Evolutionary conservation across 257 asterid genomes (phyloP), one percentile per base, ranked within the genome.

Genomic region (Solanum sitiens): DNA sequence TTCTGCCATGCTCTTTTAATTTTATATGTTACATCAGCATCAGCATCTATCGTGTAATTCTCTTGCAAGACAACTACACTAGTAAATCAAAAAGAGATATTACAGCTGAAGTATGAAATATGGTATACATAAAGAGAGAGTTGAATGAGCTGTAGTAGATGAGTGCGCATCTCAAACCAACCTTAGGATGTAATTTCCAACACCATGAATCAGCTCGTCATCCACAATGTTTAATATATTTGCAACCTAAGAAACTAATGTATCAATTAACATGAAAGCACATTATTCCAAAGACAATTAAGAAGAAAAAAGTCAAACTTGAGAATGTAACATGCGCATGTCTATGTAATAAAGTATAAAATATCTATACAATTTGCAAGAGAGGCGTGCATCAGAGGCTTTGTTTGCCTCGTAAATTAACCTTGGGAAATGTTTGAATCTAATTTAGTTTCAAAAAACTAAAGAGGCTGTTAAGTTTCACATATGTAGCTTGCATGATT

Each of bases 221-320:
- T 96, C 99, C 98, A 96, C 91, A 83, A 97, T 94, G 91, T 94
- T 94, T 86, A 97, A 93, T 87, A 95, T 90, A 92, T 98, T 95
- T 72, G 99, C 99, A 86, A 92, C 99, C 99, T 97, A 89, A 86
- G 65, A 82, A 89, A 89, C 77, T 88, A 91, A 88, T 86, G 45
- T 20, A 73, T 53, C 27, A 67, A 25, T 42, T 45, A 85, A 40
- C 82, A 85, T 25, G 75, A 85, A 67, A 67, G 18, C 63, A 42
- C 61, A 67, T 44, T 86, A 89, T 84, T 86, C 47, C 32, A 12
- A 71, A 39, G 32, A 68, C 45, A 70, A 53, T 21, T 70, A 20
- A 45, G 39, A 70, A 50, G 73, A 16, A 47, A 32, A 86, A 72
- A 35, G 71, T 16, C 11, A 80, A 80, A 80, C 40, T 71, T 71